Evolutionary conservation across 192 early-diverging fungal genomes (phyloP).

Genomic region (Umbelopsis sp.): DNA sequence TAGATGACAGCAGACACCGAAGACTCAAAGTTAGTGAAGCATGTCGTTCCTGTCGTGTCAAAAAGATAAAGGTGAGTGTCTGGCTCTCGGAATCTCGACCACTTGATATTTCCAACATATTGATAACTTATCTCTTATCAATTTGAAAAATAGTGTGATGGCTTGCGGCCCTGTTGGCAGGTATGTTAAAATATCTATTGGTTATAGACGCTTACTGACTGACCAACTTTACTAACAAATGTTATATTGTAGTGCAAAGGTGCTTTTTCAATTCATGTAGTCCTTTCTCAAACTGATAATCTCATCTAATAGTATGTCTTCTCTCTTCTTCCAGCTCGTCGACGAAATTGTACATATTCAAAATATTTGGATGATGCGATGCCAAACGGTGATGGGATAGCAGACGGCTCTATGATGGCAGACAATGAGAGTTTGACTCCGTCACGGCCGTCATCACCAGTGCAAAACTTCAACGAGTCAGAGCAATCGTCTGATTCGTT

Average conservation of each 20-base stretch:
- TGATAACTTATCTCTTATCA: no score
- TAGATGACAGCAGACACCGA: conserved; percentile 27
- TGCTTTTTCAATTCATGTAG: conserved; percentile 9
- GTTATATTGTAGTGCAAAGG: conserved; percentile 22
- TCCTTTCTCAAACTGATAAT: background rate
- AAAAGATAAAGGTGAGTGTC: conserved; percentile 38
- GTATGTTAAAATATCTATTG: conserved; percentile 1
- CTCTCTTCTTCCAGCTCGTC: conserved; percentile 28
- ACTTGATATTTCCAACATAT: no score
- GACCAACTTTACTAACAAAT: background rate
- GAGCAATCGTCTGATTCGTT: conserved; percentile 4
- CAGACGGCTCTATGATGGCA: background rate
- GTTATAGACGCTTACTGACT: background rate
- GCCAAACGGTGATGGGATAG: background rate
- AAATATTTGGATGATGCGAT: conserved; percentile 31
- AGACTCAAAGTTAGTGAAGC: conserved; percentile 38
- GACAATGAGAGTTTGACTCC: background rate
- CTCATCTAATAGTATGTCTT: background rate
- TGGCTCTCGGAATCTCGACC: background rate
- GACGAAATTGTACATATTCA: conserved; percentile 42
- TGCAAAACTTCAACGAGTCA: background rate
- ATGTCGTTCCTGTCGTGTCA: conserved; percentile 43
- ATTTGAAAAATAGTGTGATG: conserved; percentile 35
- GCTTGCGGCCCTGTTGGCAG: conserved; percentile 45
- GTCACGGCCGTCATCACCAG: background rate